Base-by-base conservation (phyloP, 2,329 filamentous ascomycete genomes). In the Colletotrichum eleusines region DNA sequence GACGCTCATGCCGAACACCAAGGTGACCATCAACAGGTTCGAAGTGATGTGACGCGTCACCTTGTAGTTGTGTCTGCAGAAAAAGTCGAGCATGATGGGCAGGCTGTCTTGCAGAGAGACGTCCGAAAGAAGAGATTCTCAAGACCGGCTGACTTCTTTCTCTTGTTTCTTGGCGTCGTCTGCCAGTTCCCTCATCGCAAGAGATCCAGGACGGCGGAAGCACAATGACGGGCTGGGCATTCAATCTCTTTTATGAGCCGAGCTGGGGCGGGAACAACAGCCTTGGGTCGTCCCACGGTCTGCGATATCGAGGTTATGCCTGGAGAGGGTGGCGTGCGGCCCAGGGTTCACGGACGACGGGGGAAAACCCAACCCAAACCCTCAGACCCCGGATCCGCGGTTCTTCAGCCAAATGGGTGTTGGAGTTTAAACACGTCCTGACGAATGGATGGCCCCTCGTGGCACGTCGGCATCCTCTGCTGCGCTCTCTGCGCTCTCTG, bases 1-100 rank as follows among this genome's bases (percentile, higher is more conserved):
- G 61, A 75, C 74, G 44, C 73, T 74, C 51, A 72, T 70, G 48
- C 71, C 73, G n/a, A 75, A 65, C 1, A 73, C 66, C 44, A 75
- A 46, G 12, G 74, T 69, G 38, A 73, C 69, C 48, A 72, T 55
- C 50, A 75, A 35, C 44, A 74, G 51, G 16, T 75, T 75, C 1
- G 71, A 71, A 18, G 74, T 75, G 28, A 75, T 61, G 40, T 73
- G 62, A 38, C 46, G 62, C 40, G 71, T 72, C 40, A 74, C 67
- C 71, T 72, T 71, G 62, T 73, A 71, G 60, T 75, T 75, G 64
- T 72, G 74, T 7, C 63, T 40, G 35, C 48, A 55, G 11, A 75
- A 33, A 28, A 66, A 75, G 1, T 16, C 23, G 38, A 73, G 14
- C 72, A 71, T 73, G 58, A 55, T 73, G 66, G 46, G 50, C 60